phyloP scores from a whole-genome alignment of 1,284 basidiomycete species.

The Stereum hirsutum region DNA sequence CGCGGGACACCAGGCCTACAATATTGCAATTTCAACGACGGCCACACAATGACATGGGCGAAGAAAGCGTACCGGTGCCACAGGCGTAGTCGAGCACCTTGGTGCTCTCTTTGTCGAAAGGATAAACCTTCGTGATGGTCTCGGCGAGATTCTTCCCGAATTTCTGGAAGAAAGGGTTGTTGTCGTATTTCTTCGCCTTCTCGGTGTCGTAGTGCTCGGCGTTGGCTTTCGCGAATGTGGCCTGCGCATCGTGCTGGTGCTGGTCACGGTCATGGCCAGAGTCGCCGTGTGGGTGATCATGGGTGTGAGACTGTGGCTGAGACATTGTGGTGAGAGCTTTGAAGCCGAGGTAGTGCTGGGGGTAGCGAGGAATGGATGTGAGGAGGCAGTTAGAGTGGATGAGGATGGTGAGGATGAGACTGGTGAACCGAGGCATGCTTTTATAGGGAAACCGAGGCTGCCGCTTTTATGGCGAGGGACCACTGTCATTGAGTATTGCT shows the following conservation, averaged over 20 bases:
- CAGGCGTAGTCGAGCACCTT: slow-evolving; percentile 64
- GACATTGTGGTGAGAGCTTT: too few species aligned
- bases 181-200: slow-evolving; percentile 19
- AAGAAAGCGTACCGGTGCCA: slow-evolving; percentile 40
- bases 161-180: slow-evolving; percentile 15
- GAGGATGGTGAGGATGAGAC: too few species aligned
- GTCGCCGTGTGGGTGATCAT: background rate
- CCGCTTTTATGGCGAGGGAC: too few species aligned
- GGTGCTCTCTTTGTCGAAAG: slow-evolving; percentile 47
- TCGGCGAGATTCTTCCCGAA: slow-evolving; percentile 25
- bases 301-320: too few species aligned
- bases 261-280: background rate
- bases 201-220: slow-evolving; percentile 21
- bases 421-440: too few species aligned
- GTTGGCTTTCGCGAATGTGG: slow-evolving; percentile 21
- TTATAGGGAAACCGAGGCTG: too few species aligned
- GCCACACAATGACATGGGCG: background rate
- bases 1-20: too few species aligned
- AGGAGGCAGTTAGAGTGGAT: too few species aligned
- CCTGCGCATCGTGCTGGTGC: slow-evolving; percentile 1
- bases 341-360: too few species aligned
- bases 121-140: slow-evolving; percentile 34
- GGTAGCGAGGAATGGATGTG: too few species aligned
- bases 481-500: too few species aligned
- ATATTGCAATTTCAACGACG: too few species aligned